phyloP scores from a whole-genome alignment of 352 stramenopile species.

The Phytophthora vignae region DNA sequence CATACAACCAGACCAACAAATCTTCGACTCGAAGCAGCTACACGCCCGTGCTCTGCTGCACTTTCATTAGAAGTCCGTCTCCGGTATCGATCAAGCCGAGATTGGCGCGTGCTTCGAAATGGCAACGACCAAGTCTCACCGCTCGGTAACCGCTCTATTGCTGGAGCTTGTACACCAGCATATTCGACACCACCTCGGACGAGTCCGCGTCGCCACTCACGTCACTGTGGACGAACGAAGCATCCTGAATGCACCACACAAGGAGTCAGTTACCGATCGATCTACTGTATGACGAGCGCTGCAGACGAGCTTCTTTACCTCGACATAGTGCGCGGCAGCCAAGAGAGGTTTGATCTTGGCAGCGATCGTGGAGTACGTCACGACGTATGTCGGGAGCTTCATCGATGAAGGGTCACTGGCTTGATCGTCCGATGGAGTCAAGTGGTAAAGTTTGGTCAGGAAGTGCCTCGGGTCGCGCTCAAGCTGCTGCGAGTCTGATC shows the following conservation, averaged over 20 bases:
- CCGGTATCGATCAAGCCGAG: constrained; percentile 1
- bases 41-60: constrained; percentile 13
- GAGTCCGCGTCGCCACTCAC: constrained; percentile 76
- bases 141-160: constrained; percentile 26
- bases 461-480: constrained; percentile 62
- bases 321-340: constrained; percentile 47
- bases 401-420: constrained; percentile 24
- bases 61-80: constrained; percentile 25
- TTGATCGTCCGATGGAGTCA: constrained; percentile 35
- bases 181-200: constrained; percentile 58
- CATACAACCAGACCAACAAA: constrained; percentile 35
- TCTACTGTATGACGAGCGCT: background rate
- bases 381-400: constrained; percentile 67
- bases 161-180: constrained; percentile 70
- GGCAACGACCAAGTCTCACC: constrained; percentile 8
- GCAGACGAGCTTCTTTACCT: constrained; percentile 42
- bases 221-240: constrained; percentile 74
- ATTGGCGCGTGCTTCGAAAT: background rate
- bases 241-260: constrained; percentile 35
- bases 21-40: constrained; percentile 19
- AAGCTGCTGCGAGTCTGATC: constrained; percentile 75
- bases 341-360: constrained; percentile 61
- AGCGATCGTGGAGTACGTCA: constrained; percentile 69
- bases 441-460: constrained; percentile 61
- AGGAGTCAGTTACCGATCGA: constrained; percentile 14